Conservation (phyloP, 129 eudicot genomes). For the Centella asiatica region DNA sequence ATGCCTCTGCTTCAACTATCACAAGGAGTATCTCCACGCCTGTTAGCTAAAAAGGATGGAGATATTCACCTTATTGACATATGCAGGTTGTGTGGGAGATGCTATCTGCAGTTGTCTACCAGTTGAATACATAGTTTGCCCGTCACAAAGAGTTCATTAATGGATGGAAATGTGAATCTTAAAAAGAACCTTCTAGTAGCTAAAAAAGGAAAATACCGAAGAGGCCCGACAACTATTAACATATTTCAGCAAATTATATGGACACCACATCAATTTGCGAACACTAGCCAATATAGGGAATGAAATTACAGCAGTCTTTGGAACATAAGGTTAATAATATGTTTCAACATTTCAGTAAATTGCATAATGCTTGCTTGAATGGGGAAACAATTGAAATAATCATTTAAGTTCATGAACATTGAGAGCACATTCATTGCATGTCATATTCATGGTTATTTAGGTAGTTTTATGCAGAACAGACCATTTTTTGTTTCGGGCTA, state of each 20-base stretch:
- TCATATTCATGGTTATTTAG: too few species aligned
- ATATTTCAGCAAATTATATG: too few species aligned
- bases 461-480: too few species aligned
- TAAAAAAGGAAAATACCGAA: neutral
- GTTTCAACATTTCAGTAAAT: neutral
- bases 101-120: neutral
- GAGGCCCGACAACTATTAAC: neutral
- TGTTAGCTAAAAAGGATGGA: neutral
- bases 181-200: too few species aligned
- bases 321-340: too few species aligned
- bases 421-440: neutral
- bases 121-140: too few species aligned
- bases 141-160: neutral
- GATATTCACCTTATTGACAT: neutral
- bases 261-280: too few species aligned
- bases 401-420: neutral
- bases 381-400: neutral
- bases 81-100: neutral
- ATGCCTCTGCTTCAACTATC: neutral
- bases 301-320: slow-evolving; percentile 2
- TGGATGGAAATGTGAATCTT: neutral
- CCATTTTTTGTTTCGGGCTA: too few species aligned
- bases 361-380: neutral
- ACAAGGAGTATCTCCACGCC: too few species aligned
- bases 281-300: too few species aligned